Base-by-base conservation (phyloP, 225 moss, liverwort and hornwort genomes). In the Neckera pumila region DNA sequence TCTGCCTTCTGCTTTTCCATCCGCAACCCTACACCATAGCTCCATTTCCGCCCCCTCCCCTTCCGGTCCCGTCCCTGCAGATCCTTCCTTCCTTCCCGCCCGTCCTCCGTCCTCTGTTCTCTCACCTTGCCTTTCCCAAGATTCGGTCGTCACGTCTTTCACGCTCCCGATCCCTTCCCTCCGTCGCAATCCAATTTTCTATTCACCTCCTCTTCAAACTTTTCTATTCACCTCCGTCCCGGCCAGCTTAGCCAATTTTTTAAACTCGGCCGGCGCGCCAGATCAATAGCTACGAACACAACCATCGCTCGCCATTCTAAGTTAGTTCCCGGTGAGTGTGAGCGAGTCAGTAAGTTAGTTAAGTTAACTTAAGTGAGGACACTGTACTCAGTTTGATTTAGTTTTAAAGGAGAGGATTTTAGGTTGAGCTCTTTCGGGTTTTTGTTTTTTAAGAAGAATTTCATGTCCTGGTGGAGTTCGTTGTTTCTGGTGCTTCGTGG, bases 221-320 rank as follows among this genome's bases (percentile, higher is more conserved):
- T 79, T 87, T 64, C 72, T 73, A 53, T 54, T 87, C 56, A n/a
- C 71, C 14, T 47, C 57, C 71, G 2, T 28, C 42, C 38, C 49
- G 20, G 34, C 26, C 9, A 45, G 45, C 30, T 10, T 40, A 4
- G 27, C 27, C 28, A 81, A 90, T 83, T 85, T 75, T 85, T 27
- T 3, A 90, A 90, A 73, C 84, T 49, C 73, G 82, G 90, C 90
- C 90, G 90, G 88, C 90, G 89, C 79, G 51, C 76, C 58, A 27
- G n/a, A 67, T 18, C 49, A 49, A 47, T 19, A 66, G 82, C 59
- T 66, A n/a, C 63, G 31, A 66, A n/a, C 64, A 9, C 65, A 17
- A 63, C 64, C 76, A 76, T 76, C 65, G 47, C 76, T 43, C 57
- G 76, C 40, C 72, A 73, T n/a, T 73, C 56, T 31, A 56, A 56